Conservation (phyloP, 805 yeast species). For the Nakazawaea ernobii region DNA sequence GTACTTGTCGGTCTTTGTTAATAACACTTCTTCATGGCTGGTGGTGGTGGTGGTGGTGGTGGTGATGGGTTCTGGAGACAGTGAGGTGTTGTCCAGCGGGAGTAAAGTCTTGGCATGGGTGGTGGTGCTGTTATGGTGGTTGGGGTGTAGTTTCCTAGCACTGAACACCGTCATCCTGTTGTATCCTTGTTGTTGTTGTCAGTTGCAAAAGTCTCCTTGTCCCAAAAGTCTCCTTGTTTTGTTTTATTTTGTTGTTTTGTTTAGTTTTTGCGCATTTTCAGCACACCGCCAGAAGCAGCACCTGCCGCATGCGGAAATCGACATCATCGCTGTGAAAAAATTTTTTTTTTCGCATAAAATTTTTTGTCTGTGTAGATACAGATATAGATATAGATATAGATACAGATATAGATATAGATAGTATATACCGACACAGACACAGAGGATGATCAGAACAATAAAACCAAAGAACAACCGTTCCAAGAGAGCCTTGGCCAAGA, state of each 20-base stretch:
- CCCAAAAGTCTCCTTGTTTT: not conserved
- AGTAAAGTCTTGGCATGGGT: not conserved
- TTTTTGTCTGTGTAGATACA: not conserved
- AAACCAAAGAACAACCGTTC: slow-evolving; percentile 95
- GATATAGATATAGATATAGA: not conserved
- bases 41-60: not conserved
- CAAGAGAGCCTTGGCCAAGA: slow-evolving; percentile 87
- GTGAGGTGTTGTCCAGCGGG: not conserved
- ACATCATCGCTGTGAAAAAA: too few species aligned
- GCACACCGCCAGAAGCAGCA: not conserved
- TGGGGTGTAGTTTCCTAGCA: slow-evolving; percentile 13
- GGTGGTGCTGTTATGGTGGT: not conserved
- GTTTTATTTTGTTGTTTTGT: not conserved
- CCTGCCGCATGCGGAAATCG: not conserved
- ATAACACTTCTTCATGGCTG: slow-evolving; percentile 27
- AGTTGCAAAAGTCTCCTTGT: not conserved
- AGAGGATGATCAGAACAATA: slow-evolving; percentile 38
- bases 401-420: not conserved
- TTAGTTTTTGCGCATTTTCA: not conserved
- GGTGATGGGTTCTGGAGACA: slow-evolving; percentile 5
- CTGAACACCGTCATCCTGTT: slow-evolving; percentile 13
- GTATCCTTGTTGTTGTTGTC: not conserved
- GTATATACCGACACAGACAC: not conserved
- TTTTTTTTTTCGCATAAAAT: not conserved
- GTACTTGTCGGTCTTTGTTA: slow-evolving; percentile 54